Evolutionary conservation across 768 basidiomycete species (phyloP).

Genomic region (Auriculariales sp.): DNA sequence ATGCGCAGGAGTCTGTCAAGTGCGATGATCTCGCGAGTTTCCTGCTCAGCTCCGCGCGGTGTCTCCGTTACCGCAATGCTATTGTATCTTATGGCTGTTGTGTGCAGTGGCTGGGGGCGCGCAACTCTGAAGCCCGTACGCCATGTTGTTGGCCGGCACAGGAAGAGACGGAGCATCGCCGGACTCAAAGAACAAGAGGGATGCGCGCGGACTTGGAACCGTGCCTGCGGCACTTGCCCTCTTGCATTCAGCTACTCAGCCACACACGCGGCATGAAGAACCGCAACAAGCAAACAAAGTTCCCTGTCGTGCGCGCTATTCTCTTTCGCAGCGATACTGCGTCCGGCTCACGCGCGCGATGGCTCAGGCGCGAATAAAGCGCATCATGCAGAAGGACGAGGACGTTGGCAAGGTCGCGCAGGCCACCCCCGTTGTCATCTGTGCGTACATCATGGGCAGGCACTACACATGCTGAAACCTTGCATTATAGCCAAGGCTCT

Average conservation of each 20-base stretch:
- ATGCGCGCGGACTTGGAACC: no score
- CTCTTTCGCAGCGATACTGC: no score
- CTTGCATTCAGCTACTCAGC: no score
- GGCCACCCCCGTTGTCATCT: constrained; percentile 91
- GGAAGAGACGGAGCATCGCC: no score
- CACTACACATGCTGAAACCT: neutral
- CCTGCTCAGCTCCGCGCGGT: constrained; percentile 18
- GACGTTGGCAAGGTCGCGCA: constrained; percentile 97
- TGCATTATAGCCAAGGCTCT: constrained; percentile 67
- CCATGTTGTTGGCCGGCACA: no score
- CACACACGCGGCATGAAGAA: constrained; percentile 74
- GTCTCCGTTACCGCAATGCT: no score
- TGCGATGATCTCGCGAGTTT: constrained; percentile 41
- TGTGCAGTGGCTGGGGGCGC: no score
- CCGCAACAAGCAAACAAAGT: constrained; percentile 83
- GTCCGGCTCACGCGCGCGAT: no score
- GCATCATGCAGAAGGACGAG: constrained; percentile 99
- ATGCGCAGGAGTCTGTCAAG: constrained; percentile 42
- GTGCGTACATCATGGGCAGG: constrained; percentile 32
- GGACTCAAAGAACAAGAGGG: no score
- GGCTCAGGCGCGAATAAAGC: constrained; percentile 85
- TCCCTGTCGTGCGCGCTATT: constrained; percentile 68
- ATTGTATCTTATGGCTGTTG: no score
- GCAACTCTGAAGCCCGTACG: no score
- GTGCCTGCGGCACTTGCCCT: no score